Percentiles rank a stretch among this genome's conserved stretches.
These are phyloP conservation scores for Spathaspora sp. DNA, from an alignment of 1,139 yeast species.

Conservation along the genomic window DNA sequence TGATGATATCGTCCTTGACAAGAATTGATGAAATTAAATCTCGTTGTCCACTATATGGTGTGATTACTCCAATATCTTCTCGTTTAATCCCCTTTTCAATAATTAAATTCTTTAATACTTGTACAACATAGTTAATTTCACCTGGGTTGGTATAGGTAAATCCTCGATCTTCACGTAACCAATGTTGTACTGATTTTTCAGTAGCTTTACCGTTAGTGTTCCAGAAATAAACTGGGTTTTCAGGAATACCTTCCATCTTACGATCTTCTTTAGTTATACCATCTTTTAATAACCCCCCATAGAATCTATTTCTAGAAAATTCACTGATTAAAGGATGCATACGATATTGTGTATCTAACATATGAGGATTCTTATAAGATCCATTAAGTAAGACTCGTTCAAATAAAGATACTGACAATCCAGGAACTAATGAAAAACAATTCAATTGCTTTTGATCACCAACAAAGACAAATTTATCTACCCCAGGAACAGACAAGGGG, in stretches of 20 bases:
- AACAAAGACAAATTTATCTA: conserved; percentile 65
- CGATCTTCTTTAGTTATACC: conserved; percentile 58
- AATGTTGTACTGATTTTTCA: conserved; percentile 48
- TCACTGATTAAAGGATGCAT: conserved; percentile 69
- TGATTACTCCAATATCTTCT: conserved; percentile 60
- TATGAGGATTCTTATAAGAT: conserved; percentile 56
- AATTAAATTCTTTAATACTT: conserved; percentile 48
- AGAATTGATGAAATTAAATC: conserved; percentile 55
- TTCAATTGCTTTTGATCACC: conserved; percentile 71
- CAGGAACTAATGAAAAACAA: conserved; percentile 66
- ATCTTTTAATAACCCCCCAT: conserved; percentile 53
- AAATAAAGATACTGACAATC: conserved; percentile 55
- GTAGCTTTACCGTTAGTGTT: conserved; percentile 43
- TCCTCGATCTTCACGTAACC: conserved; percentile 49
- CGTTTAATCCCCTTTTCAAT: conserved; percentile 52
- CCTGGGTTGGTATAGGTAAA: conserved; percentile 53
- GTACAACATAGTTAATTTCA: conserved; percentile 49
- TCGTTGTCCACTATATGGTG: conserved; percentile 74
- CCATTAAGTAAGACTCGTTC: conserved; percentile 59
- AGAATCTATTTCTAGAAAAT: conserved; percentile 60
- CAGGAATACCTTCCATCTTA: conserved; percentile 35
- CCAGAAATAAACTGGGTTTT: conserved; percentile 53
- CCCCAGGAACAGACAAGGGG: conserved; percentile 68
- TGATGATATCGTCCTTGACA: conserved; percentile 51
- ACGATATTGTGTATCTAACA: conserved; percentile 73